These are phyloP conservation scores for Themeda triandra DNA, from an alignment of 176 grass and related monocot genomes.

Conservation along the genomic window DNA sequence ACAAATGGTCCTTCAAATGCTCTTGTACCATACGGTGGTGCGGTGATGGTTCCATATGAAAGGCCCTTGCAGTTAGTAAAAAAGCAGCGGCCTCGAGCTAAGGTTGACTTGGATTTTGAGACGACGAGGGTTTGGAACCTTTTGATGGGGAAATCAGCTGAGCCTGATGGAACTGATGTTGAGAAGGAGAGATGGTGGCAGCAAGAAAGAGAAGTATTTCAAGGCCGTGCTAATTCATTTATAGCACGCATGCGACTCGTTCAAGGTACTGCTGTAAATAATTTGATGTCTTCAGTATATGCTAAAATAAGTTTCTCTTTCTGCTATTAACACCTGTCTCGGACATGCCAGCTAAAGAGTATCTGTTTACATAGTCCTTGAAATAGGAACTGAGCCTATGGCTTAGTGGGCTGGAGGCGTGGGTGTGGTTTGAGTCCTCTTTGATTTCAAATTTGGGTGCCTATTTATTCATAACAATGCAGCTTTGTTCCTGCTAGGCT, in stretches of 20 bases:
- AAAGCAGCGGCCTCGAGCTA: constrained; percentile 52
- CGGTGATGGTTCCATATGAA: constrained; percentile 41
- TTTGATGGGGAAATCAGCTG: constrained; percentile 56
- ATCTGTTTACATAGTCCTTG: not conserved
- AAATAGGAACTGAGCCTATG: not conserved
- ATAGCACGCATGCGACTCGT: constrained; percentile 67
- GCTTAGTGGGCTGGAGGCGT: not conserved
- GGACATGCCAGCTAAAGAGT: not conserved
- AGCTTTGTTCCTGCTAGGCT: not conserved
- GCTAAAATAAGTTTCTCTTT: constrained; percentile 11
- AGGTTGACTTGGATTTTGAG: constrained; percentile 73
- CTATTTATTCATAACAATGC: not conserved
- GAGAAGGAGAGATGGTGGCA: constrained; percentile 67
- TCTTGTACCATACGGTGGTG: constrained; percentile 38
- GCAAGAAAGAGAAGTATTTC: constrained; percentile 61
- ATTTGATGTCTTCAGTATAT: not conserved
- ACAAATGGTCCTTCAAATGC: constrained; percentile 28
- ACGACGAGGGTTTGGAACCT: constrained; percentile 77
- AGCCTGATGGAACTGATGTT: constrained; percentile 38
- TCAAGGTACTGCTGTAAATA: constrained; percentile 55
- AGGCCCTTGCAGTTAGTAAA: constrained; percentile 33
- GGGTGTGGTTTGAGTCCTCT: not conserved
- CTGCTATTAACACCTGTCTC: not conserved
- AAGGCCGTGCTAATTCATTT: constrained; percentile 64
- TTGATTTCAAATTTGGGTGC: not conserved